These are phyloP conservation scores for Plectosphaerella sp. DNA, from an alignment of 2,329 filamentous ascomycete species.

Conservation along the genomic window DNA sequence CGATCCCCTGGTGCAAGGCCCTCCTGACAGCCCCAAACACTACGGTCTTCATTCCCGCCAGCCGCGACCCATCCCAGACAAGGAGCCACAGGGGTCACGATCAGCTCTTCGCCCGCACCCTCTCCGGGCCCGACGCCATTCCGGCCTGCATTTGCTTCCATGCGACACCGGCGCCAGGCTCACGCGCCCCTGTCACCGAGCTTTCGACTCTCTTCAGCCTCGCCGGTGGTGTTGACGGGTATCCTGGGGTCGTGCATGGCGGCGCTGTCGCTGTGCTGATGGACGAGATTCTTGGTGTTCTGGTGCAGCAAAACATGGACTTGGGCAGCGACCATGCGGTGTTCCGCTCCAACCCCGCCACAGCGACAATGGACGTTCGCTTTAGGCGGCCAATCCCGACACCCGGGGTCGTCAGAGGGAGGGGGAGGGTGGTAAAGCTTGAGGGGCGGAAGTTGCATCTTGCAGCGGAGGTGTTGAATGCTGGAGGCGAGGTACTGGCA, in stretches of 20 bases:
- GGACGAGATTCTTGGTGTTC: slow-evolving; percentile 30
- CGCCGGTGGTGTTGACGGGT: slow-evolving; percentile 27
- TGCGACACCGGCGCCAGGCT: slow-evolving; percentile 13
- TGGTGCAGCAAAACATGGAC: slow-evolving; percentile 29
- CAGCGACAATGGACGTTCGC: slow-evolving; percentile 27
- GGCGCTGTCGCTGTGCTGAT: slow-evolving; percentile 28
- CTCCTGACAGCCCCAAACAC: slow-evolving; percentile 20
- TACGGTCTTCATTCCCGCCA: slow-evolving; percentile 27
- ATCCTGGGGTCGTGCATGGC: slow-evolving; percentile 27
- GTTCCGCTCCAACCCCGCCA: slow-evolving; percentile 24
- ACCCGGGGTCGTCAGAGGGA: slow-evolving; percentile 23
- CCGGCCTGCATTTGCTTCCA: slow-evolving; percentile 29
- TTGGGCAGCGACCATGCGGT: slow-evolving; percentile 23
- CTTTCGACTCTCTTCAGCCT: slow-evolving; percentile 25
- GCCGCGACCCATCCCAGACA: slow-evolving; percentile 20
- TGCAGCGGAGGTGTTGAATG: slow-evolving; percentile 22
- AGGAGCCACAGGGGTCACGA: slow-evolving; percentile 19
- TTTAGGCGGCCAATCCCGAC: slow-evolving; percentile 26
- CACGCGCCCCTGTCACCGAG: slow-evolving; percentile 20
- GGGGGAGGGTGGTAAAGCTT: slow-evolving; percentile 23
- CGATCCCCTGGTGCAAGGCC: slow-evolving; percentile 28
- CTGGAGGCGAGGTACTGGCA: slow-evolving; percentile 22
- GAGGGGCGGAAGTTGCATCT: slow-evolving; percentile 28
- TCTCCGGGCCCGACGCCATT: slow-evolving; percentile 21
- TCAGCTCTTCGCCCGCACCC: slow-evolving; percentile 27